Base-by-base conservation (phyloP, 768 basidiomycete genomes). In the Boletus barrowsii region DNA sequence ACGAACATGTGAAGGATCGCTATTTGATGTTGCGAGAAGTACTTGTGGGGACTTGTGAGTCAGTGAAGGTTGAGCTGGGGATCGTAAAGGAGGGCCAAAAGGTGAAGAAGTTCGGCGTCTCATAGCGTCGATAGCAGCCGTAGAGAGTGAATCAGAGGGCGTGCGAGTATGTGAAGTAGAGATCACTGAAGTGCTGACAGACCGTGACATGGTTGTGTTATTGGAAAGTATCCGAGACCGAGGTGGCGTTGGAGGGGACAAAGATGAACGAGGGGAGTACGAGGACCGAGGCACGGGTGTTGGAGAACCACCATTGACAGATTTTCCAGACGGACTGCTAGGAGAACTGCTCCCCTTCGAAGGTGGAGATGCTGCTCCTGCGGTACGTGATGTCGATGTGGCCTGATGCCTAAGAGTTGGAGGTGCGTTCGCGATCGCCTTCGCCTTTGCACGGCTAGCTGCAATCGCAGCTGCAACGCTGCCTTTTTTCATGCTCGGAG, bases 391-490 rank as follows among this genome's bases (percentile, higher is more conserved):
- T 15, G 72, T 75, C 46, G 90, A 88, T 10, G 88, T 92, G 6
- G 90, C 88, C 67, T 91, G 89, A 68, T 93, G 91, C 49, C 87
- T 80, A 46, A 90, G 76, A 47, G 81, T 81, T 4, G 91, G 91
- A 18, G 91, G 91, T 10, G 90, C 88, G 32, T 79, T 85, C 3
- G 91, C 89, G 56, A 90, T 90, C 20, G 83, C 86, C 63, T 86
- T 92, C 15, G 90, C 90, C 67, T 91, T 95, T 15, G 88, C 90
- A 22, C 93, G 81, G 66, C 89, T 94, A 20, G 93, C 92, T 39
- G 93, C 93, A 62, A 95, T 90, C 22, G 90, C 84, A 10, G 93
- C 90, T 39, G 90, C 87, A 51, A 94, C 76, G 54, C 90, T 91
- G 42, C 82, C 83, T 70, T 93, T 93, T 74, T 93, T 93, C 49